These are phyloP conservation scores for Talaromyces rugulosus DNA, from an alignment of 2,329 filamentous ascomycete species.

Conservation along the genomic window DNA sequence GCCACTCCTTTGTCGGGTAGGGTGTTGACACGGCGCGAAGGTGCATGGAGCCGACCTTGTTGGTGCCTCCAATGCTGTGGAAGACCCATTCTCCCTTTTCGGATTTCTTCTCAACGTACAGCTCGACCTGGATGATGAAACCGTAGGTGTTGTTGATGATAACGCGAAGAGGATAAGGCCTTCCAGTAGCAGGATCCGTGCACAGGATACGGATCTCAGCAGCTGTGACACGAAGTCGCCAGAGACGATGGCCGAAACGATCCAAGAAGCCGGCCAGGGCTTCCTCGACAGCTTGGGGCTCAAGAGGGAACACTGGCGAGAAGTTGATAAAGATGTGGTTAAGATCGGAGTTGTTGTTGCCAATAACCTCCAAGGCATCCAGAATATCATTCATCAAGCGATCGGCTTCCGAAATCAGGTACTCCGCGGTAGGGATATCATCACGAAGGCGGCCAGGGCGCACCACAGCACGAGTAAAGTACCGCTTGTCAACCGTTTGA, in stretches of 20 bases:
- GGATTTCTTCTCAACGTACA: constrained; percentile 96
- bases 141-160: constrained; percentile 98
- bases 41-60: constrained; percentile 93
- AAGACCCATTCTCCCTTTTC: constrained; percentile 98
- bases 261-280: constrained; percentile 93
- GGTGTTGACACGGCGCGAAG: constrained; percentile 84
- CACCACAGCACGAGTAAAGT: constrained; percentile 95
- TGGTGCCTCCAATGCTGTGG: constrained; percentile 93
- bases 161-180: constrained; percentile 87
- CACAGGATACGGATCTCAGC: constrained; percentile 98
- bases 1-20: constrained; percentile 96
- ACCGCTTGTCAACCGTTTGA: constrained; percentile 67
- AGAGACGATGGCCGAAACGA: constrained; percentile 88
- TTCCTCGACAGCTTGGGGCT: constrained; percentile 85
- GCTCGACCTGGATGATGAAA: constrained; percentile 94
- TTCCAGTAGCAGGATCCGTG: constrained; percentile 79
- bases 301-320: constrained; percentile 88
- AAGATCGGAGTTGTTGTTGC: constrained; percentile 97
- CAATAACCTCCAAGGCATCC: constrained; percentile 95
- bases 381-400: constrained; percentile 96
- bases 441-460: constrained; percentile 90
- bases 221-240: constrained; percentile 93
- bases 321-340: constrained; percentile 99
- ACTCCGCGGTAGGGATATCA: constrained; percentile 97
- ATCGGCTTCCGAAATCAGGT: constrained; percentile 95